Evolutionary conservation across 352 stramenopile genomes (phyloP), one percentile per base, ranked within the genome.

Genomic region (Blastocystis sp.): DNA sequence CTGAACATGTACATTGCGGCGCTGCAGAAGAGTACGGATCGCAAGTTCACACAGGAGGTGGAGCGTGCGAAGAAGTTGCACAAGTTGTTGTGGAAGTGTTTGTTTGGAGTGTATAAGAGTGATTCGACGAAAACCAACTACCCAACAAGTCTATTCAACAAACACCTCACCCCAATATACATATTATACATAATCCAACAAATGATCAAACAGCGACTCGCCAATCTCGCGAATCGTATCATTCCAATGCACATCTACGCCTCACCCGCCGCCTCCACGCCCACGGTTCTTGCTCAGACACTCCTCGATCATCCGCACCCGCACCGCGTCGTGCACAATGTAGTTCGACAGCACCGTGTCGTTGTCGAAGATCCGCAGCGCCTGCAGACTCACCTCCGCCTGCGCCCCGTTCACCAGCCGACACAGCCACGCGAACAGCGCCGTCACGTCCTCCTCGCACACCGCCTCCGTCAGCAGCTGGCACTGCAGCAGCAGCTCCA

Each of bases 131-230:
- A 65, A 11, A 51, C n/a, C 14, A 27, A 81, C 8, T 49, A 81
- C 61, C 36, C 61, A 64, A 81, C 69, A 63, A 24, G 44, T 64
- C 18, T 72, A n/a, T n/a, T 73, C 29, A 48, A 40, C 32, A 40
- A 63, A 81, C 51, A 61, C 7, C 11, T 32, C 42, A 81, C 36
- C 46, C 67, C 42, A 40, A 81, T 21, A 72, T 48, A n/a, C n/a
- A n/a, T 72, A 49, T 81, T 81, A 81, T 57, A 81, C 34, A 81
- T 81, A 81, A 81, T 81, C 69, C 18, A 81, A 42, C 21, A 81
- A 42, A 42, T 81, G 69, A 64, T 81, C 69, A 48, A 81, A 81
- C 11, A 81, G 69, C 6, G 44, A 29, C 29, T 81, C 69, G 14
- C 40, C 48, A n/a, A 81, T 51, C 21, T 44, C 46, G 3, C 69